Evolutionary conservation across 192 early-diverging fungal species (phyloP), one percentile per base, ranked within the genome.

Genomic region (Coemansia sp.): DNA sequence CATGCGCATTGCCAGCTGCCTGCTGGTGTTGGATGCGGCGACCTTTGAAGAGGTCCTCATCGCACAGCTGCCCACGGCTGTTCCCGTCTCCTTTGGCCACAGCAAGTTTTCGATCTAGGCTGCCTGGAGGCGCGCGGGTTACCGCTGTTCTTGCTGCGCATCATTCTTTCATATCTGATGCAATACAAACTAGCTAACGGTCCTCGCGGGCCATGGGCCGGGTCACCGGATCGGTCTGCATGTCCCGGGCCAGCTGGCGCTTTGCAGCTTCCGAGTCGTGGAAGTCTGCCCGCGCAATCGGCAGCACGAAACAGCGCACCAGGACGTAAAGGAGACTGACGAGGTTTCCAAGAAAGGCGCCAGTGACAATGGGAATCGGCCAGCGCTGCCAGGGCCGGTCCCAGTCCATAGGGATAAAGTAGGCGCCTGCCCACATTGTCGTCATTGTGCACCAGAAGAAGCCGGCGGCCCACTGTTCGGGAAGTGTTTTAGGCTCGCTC

Each of bases 1-100:
- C 38, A 64, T 69, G 59, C 75, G 75, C 16, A 71, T 72, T 51
- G 63, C 60, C 20, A 86, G 85, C 38, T 89, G 84, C 37, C 41
- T 92, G 23, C 40, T 90, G 21, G 71, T 92, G 5, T 62, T 92
- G 56, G 85, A 92, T 54, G 85, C 90, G 7, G 65, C 56, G 21
- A 75, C 78, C 7, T 59, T 92, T 20, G 38, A 65, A 11, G 86
- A 85, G 60, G 47, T 87, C 17, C 77, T 80, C 27, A 77, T 81
- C 33, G 85, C 82, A 0, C 76, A 83, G 42, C 65, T 89, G 18
- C 82, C 82, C 3, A 61, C 78, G 27, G 58, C 82, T 4, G 67
- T 89, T 8, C 86, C 86, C 0, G 49, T 89, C 17, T 84, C 84
- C 19, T 89, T 92, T 62, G 82, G 83, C 12, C 82, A 84, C 43